Evolutionary conservation across 1,139 yeast species (phyloP), one percentile per base, ranked within the genome.

Genomic region (Debaryomyces sp.): DNA sequence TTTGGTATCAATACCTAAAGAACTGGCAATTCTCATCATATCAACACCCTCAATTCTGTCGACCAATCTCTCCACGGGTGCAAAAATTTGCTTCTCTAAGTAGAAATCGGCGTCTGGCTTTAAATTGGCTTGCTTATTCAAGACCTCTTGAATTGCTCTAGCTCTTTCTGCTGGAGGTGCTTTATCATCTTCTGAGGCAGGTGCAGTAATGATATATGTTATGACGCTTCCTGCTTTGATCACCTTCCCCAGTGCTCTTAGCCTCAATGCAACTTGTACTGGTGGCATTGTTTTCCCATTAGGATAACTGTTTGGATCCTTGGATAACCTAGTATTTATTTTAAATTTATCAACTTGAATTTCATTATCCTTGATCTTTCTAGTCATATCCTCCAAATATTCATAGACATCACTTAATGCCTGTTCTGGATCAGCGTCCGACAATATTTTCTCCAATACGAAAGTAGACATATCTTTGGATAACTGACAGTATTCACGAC

Each of bases 401-500:
- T 77, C 81, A 68, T 91, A 92, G 17, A 91, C 81, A 48, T 84
- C 87, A 50, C 76, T 79, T 48, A 92, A 75, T 0, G 96, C 90
- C 35, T 78, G 80, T 59, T 92, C 97, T 1, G 95, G 84, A 56
- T 89, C 96, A 34, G 75, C 71, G 54, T 87, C 91, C 7, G 89
- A 80, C 32, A 94, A 74, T 43, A 94, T 74, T 55, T 87, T 82
- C 58, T 85, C 78, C 58, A 94, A 75, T 7, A 90, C 89, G 65
- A 77, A 86, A 30, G 84, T 82, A 0, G 97, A 90, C 3, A 88
- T 84, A 50, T 92, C 96, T 64, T 92, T 95, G 0, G 98, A 89
- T 46, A 94, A 72, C 48, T 90, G 96, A 72, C 98, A 91, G 66
- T 82, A 94, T 67, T 94, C 99, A 75, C 99, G 89, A 68, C 99